Percentiles rank a stretch among this genome's conserved stretches.
phyloP scores from a whole-genome alignment of 2,329 filamentous ascomycete genomes.

The Penicillium sp. region DNA sequence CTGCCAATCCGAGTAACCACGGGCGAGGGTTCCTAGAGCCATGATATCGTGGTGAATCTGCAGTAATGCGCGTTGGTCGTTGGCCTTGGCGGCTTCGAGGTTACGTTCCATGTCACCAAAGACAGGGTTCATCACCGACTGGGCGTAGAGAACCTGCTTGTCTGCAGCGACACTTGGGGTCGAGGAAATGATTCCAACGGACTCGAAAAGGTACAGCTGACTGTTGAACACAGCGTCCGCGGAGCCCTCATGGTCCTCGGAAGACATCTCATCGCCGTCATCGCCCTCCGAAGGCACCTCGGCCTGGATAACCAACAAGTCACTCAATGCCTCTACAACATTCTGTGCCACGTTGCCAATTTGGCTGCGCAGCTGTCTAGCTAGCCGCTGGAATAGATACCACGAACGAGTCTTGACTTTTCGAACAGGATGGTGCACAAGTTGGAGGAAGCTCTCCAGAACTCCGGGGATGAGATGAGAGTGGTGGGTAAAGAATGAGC shows the following conservation, averaged over 20 bases:
- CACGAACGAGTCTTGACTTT: constrained; percentile 88
- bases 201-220: constrained; percentile 91
- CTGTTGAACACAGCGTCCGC: constrained; percentile 88
- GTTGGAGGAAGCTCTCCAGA: constrained; percentile 84
- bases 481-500: constrained; percentile 85
- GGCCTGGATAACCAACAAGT: constrained; percentile 86
- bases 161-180: constrained; percentile 72
- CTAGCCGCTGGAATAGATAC: constrained; percentile 93
- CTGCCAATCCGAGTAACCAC: constrained; percentile 88
- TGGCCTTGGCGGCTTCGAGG: constrained; percentile 71
- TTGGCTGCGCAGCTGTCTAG: constrained; percentile 80
- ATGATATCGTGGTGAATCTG: constrained; percentile 97
- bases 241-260: constrained; percentile 84
- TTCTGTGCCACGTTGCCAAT: constrained; percentile 88
- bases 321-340: constrained; percentile 84
- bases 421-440: constrained; percentile 84
- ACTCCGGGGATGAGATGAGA: constrained; percentile 78
- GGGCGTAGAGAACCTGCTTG: constrained; percentile 83
- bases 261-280: constrained; percentile 89
- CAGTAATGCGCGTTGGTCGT: constrained; percentile 76
- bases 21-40: constrained; percentile 87
- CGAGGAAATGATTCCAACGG: constrained; percentile 88
- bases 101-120: constrained; percentile 86
- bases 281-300: constrained; percentile 75
- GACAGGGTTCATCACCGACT: constrained; percentile 83